phyloP scores from a whole-genome alignment of 2,329 filamentous ascomycete species.

The Colletotrichum kahawae region DNA sequence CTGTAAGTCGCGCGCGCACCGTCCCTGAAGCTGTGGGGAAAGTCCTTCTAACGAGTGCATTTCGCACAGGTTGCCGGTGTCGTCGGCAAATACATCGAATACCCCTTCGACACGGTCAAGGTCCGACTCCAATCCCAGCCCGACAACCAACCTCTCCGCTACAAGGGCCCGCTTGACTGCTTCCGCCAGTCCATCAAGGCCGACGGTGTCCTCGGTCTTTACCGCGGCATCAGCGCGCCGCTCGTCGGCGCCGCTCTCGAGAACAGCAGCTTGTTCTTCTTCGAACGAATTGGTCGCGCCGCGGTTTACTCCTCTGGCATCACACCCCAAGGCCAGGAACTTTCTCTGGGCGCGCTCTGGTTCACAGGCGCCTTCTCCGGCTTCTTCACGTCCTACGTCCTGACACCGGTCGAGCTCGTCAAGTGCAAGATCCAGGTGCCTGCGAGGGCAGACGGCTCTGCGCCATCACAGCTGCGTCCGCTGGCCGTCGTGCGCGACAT shows the following conservation, averaged over 20 bases:
- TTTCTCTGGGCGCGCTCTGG: slow-evolving; percentile 79
- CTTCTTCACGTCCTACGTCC: slow-evolving; percentile 84
- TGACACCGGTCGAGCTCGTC: slow-evolving; percentile 95
- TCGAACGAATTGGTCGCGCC: slow-evolving; percentile 77
- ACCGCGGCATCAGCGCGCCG: slow-evolving; percentile 91
- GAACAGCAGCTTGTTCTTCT: slow-evolving; percentile 91
- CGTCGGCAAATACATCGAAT: slow-evolving; percentile 95
- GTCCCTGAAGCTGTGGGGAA: neutral
- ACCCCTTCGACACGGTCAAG: slow-evolving; percentile 98
- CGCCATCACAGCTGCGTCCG: slow-evolving; percentile 62
- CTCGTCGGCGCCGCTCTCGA: slow-evolving; percentile 90
- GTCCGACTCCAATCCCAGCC: slow-evolving; percentile 97
- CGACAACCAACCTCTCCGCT: slow-evolving; percentile 79
- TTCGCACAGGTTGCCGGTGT: slow-evolving; percentile 75
- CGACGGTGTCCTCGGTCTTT: slow-evolving; percentile 83
- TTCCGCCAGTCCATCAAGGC: slow-evolving; percentile 83
- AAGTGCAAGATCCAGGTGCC: slow-evolving; percentile 98
- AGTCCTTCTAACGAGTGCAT: neutral
- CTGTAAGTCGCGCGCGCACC: slow-evolving; percentile 57
- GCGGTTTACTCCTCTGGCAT: slow-evolving; percentile 61
- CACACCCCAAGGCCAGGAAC: slow-evolving; percentile 56
- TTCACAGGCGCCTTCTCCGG: slow-evolving; percentile 86
- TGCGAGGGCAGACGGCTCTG: slow-evolving; percentile 42
- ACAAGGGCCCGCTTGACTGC: slow-evolving; percentile 89
- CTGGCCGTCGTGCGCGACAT: slow-evolving; percentile 77